Conservation (phyloP, 2,329 filamentous ascomycete species). For the Claviceps lovelessii region DNA sequence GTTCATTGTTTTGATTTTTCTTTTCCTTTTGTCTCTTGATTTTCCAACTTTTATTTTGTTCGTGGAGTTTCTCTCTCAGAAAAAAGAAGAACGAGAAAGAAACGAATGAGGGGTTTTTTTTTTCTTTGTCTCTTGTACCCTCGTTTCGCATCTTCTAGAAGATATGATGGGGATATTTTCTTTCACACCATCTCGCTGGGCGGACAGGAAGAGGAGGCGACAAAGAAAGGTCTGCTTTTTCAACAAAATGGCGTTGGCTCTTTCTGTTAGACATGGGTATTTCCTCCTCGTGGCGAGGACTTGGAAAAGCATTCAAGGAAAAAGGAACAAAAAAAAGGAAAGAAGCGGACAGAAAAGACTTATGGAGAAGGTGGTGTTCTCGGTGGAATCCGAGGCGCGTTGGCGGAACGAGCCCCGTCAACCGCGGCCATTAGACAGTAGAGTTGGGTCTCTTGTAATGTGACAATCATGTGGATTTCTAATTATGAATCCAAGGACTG, state of each 20-base stretch:
- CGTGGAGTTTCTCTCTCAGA: background rate
- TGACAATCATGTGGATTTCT: background rate
- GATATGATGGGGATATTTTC: constrained; percentile 3
- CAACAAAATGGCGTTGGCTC: constrained; percentile 26
- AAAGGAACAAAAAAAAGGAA: constrained; percentile 2
- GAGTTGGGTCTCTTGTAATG: constrained; percentile 9
- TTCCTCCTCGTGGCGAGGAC: constrained; percentile 9
- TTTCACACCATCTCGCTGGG: constrained; percentile 12
- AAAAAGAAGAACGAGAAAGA: background rate
- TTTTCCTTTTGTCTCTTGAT: constrained; percentile 1
- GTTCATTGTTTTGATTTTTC: constrained; percentile 8
- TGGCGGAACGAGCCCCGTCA: constrained; percentile 23
- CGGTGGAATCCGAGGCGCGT: constrained; percentile 3
- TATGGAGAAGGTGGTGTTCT: background rate
- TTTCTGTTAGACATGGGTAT: constrained; percentile 22
- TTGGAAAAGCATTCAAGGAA: constrained; percentile 4
- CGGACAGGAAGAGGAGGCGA: constrained; percentile 12
- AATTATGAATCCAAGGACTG: background rate
- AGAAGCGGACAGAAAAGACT: constrained; percentile 13
- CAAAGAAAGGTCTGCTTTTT: constrained; percentile 26
- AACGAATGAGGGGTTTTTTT: constrained; percentile 4
- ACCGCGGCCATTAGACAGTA: constrained; percentile 23
- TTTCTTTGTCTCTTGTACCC: constrained; percentile 6
- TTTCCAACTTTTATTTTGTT: background rate
- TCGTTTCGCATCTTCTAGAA: constrained; percentile 4